Evolutionary conservation across 179 eudicot species (phyloP).

Genomic region (Camellia oleifera): DNA sequence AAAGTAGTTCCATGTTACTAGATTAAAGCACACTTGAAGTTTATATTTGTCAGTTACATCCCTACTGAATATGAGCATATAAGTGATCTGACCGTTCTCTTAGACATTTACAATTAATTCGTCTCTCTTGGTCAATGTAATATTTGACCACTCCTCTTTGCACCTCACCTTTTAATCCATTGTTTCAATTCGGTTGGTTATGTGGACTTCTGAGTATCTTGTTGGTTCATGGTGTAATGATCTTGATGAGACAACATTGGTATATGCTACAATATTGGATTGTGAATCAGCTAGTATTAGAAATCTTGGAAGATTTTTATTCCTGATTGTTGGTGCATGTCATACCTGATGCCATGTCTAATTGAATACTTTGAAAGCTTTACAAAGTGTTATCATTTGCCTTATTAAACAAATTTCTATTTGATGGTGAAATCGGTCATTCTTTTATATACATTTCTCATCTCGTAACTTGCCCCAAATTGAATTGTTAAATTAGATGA

Average conservation of each 20-base stretch:
- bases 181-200: background rate
- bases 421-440: background rate
- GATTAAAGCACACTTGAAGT: background rate
- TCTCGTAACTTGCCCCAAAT: background rate
- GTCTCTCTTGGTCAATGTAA: background rate
- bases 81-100: constrained; percentile 4
- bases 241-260: background rate
- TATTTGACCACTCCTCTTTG: background rate
- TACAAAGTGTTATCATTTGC: background rate
- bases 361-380: constrained; percentile 4
- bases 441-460: background rate
- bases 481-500: too few species aligned
- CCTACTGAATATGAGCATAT: constrained; percentile 10
- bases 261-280: background rate
- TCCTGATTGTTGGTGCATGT: background rate
- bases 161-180: background rate
- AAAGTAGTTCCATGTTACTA: too few species aligned
- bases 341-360: background rate
- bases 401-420: background rate
- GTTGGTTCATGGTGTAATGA: background rate
- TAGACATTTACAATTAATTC: background rate
- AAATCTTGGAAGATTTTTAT: background rate
- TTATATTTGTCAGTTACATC: background rate
- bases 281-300: background rate
- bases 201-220: background rate